These are phyloP conservation scores for Aspergillus campestris DNA, from an alignment of 495 filamentous ascomycete genomes.

Conservation along the genomic window DNA sequence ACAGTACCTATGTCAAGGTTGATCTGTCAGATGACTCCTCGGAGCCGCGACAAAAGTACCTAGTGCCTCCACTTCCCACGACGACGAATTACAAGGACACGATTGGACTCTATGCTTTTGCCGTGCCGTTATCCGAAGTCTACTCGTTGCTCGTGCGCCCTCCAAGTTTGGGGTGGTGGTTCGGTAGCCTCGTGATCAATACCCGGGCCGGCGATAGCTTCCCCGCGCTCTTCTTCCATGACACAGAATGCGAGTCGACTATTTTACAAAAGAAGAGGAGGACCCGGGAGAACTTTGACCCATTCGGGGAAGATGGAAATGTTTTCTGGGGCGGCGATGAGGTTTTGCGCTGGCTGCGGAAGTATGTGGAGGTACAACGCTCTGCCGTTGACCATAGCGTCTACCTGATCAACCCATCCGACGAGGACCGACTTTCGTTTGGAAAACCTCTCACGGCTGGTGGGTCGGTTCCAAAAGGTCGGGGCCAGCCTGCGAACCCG, in stretches of 20 bases:
- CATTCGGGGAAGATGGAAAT: conserved; percentile 73
- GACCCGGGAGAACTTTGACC: conserved; percentile 77
- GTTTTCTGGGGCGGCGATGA: conserved; percentile 98
- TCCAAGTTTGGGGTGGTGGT: conserved; percentile 96
- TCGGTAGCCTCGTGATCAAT: conserved; percentile 89
- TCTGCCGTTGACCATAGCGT: conserved; percentile 78
- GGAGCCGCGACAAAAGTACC: conserved; percentile 76
- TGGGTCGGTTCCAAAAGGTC: conserved; percentile 21
- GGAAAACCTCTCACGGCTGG: conserved; percentile 43
- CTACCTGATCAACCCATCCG: conserved; percentile 80
- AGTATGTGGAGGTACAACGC: conserved; percentile 74
- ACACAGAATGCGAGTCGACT: conserved; percentile 90
- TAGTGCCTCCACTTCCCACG: conserved; percentile 80
- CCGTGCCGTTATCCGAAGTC: conserved; percentile 80
- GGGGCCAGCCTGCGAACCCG: conserved; percentile 19
- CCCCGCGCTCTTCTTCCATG: conserved; percentile 94
- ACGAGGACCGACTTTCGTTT: conserved; percentile 78
- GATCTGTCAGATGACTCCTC: conserved; percentile 74
- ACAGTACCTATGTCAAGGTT: conserved; percentile 87
- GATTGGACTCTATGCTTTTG: conserved; percentile 83
- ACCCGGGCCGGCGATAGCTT: conserved; percentile 83
- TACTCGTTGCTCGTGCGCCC: conserved; percentile 86
- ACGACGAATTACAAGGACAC: conserved; percentile 63
- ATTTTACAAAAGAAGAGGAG: conserved; percentile 87
- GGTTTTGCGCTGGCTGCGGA: conserved; percentile 80